A percentile compares a stretch with the other conserved stretches of the same genome.
Evolutionary conservation across 768 basidiomycete species (phyloP).

Genomic region (Chalciporus sphaerocephalus): DNA sequence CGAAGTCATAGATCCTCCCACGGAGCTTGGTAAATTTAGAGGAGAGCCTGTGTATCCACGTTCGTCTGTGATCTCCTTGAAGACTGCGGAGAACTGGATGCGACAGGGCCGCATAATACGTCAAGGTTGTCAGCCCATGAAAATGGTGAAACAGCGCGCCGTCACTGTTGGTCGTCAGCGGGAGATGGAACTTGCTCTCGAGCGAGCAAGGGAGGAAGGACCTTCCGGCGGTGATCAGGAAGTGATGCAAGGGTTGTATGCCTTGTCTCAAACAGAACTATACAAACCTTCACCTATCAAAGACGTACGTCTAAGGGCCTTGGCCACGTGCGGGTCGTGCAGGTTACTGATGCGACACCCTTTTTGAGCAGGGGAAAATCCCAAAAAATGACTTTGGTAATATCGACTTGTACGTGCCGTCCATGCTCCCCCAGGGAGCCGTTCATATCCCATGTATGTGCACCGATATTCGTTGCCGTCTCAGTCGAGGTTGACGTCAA

Average conservation of each 20-base stretch:
- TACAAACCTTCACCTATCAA: conserved; percentile 77
- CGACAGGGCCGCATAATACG: conserved; percentile 72
- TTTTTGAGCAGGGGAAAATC: conserved; percentile 66
- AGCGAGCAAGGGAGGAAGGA: conserved; percentile 36
- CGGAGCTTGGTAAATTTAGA: conserved; percentile 87
- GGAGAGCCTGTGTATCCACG: conserved; percentile 91
- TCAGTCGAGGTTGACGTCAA: conserved; percentile 12
- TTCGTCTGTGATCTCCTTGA: conserved; percentile 76
- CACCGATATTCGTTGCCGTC: conserved; percentile 4
- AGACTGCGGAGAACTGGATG: conserved; percentile 95
- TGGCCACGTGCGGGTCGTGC: conserved; percentile 2
- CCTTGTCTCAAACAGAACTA: conserved; percentile 75
- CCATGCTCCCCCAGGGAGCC: conserved; percentile 89
- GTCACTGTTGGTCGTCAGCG: conserved; percentile 75
- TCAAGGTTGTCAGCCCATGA: conserved; percentile 78
- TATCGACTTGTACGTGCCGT: conserved; percentile 90
- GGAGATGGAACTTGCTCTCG: conserved; percentile 58
- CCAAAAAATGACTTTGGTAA: conserved; percentile 97
- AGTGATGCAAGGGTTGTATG: conserved; percentile 84
- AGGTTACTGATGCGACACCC: conserved; percentile 5
- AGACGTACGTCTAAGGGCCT: conserved; percentile 71
- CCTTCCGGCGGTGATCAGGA: conserved; percentile 44
- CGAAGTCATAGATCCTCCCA: conserved; percentile 76
- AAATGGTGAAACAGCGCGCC: conserved; percentile 81
- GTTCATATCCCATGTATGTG: conserved; percentile 87